Conservation (phyloP, 305 asterid species). For the Nicotiana rustica region DNA sequence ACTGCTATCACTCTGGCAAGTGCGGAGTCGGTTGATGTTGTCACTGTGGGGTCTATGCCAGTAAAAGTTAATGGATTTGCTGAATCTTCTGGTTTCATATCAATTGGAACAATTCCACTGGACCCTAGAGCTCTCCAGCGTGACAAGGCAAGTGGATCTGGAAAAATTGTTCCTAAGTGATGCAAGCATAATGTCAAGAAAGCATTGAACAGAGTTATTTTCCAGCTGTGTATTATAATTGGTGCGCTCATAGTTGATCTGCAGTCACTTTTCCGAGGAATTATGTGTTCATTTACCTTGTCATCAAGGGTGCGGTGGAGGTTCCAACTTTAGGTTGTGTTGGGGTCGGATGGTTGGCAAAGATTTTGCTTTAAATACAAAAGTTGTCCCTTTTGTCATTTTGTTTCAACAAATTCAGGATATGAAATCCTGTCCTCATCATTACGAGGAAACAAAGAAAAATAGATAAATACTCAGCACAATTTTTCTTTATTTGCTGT, state of each 20-base stretch:
- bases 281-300: not conserved
- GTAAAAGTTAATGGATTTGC: conserved; percentile 52
- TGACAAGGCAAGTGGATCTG: conserved; percentile 19
- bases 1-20: conserved; percentile 38
- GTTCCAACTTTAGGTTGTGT: not conserved
- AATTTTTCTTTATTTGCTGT: not conserved
- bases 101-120: conserved; percentile 78
- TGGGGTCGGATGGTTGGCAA: not conserved
- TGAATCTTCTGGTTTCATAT: conserved; percentile 57
- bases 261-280: not conserved
- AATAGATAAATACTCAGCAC: not conserved
- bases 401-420: not conserved
- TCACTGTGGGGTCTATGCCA: conserved; percentile 80
- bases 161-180: conserved; percentile 7
- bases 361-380: not conserved
- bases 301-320: not conserved
- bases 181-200: not conserved
- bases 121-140: conserved; percentile 62
- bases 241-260: not conserved
- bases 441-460: not conserved
- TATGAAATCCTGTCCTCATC: not conserved
- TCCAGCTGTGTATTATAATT: not conserved
- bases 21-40: conserved; percentile 48
- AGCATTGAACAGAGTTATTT: not conserved
- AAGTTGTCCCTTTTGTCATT: not conserved